phyloP scores from a whole-genome alignment of 2,329 filamentous ascomycete species.

The Venturia asperata region DNA sequence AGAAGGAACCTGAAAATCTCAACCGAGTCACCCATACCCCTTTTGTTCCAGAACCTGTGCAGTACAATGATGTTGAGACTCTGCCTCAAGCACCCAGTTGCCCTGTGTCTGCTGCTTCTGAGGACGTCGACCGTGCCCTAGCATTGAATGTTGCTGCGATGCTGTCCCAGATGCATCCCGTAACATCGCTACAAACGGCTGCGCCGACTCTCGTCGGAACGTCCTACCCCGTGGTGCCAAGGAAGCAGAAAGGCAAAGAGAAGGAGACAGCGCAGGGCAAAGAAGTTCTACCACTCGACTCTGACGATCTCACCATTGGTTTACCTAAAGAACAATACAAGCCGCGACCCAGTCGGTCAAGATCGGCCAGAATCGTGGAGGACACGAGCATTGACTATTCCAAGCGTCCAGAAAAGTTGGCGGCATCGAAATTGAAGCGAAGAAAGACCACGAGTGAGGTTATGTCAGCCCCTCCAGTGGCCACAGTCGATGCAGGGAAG shows the following conservation, averaged over 20 bases:
- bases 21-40: no score
- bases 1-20: background rate
- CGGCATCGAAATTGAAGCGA: constrained; percentile 9
- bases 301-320: constrained; percentile 5
- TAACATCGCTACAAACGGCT: background rate
- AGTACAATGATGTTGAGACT: background rate
- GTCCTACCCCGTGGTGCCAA: background rate
- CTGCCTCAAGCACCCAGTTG: background rate
- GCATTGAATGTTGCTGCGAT: constrained; percentile 1
- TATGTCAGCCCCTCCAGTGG: background rate
- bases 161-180: background rate
- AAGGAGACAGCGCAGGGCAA: background rate
- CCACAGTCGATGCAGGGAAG: constrained; percentile 1
- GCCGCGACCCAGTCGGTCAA: constrained; percentile 12
- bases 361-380: constrained; percentile 4
- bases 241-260: constrained; percentile 6
- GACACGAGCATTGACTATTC: constrained; percentile 12
- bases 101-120: background rate
- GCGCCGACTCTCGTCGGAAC: background rate
- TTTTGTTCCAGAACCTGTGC: background rate
- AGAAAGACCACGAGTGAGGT: constrained; percentile 14
- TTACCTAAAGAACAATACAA: constrained; percentile 18
- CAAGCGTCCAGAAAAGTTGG: constrained; percentile 1
- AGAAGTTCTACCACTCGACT: background rate
- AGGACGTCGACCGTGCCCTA: background rate